Conservation (phyloP, 1,284 basidiomycete species). For the Porogramme epimiltina region DNA sequence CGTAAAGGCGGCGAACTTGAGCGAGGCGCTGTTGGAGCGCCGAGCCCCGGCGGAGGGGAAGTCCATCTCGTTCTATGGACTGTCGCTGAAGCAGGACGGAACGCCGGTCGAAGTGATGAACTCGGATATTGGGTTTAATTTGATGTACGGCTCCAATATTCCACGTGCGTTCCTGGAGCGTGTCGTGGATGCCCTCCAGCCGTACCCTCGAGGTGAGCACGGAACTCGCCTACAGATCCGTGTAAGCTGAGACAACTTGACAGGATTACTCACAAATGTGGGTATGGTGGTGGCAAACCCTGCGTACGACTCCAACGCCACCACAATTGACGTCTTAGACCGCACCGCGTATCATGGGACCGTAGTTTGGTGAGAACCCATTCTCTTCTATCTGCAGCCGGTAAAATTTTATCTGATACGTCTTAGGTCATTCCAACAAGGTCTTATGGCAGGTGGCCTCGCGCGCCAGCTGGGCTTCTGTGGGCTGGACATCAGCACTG, state of each 20-base stretch:
- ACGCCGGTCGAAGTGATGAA: conserved; percentile 37
- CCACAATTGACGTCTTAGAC: conserved; percentile 37
- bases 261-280: conserved; percentile 42
- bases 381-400: not conserved
- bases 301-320: conserved; percentile 41
- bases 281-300: conserved; percentile 48
- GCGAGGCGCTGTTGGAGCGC: conserved; percentile 32
- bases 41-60: not conserved
- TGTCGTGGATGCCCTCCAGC: conserved; percentile 39
- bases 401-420: no score
- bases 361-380: conserved; percentile 35
- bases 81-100: conserved; percentile 35
- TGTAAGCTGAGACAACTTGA: no score
- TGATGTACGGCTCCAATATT: conserved; percentile 39
- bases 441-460: conserved; percentile 44
- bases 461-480: conserved; percentile 40
- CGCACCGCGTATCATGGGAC: conserved; percentile 46
- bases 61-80: conserved; percentile 32
- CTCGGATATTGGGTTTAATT: conserved; percentile 42
- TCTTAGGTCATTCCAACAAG: conserved; percentile 37
- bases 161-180: conserved; percentile 34
- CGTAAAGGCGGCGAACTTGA: conserved; percentile 39
- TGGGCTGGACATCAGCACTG: conserved; percentile 20
- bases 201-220: conserved; percentile 42
- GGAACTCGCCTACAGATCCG: no score